Evolutionary conservation across 306 rosid species (phyloP), one percentile per base, ranked within the genome.

Genomic region (Gleditsia sinensis): DNA sequence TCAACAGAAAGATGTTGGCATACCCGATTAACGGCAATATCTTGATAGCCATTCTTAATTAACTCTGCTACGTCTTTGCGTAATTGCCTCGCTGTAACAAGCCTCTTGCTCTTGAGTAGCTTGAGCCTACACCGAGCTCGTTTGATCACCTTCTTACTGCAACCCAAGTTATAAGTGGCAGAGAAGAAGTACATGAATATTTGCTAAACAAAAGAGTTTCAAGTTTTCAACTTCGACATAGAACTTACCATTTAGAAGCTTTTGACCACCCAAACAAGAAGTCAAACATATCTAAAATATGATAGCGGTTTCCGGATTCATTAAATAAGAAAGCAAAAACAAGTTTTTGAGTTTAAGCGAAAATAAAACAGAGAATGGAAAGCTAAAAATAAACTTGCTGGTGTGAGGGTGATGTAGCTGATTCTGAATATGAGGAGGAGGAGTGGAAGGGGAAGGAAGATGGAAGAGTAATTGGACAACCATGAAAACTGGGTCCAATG

Each of bases 221-320:
- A 65, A 67, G 12, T 9, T 46, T 25, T 20, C 1, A 59, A 40
- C 3, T 45, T 14, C n/a, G 4, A 54, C 2, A 56, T 11, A 17
- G 12, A 10, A 28, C 9, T 72, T 88, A 94, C 98, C 98, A 94
- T 82, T 85, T 91, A 0, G 96, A 89, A 78, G 96, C 98, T 61
- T 89, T 91, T 69, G 91, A 67, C 97, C 98, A 94, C 9, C 96
- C 97, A 56, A 91, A 89, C 28, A 91, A 72, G 78, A 82, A 25
- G 71, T 65, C 91, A 77, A 94, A 91, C 98, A 91, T 93, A 65
- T 79, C 82, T 76, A 65, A 2, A 75, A 48, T 23, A 30, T 9
- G 36, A 46, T 17, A 46, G 28, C 9, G 64, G 60, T 5, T 58
- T 49, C 56, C 46, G 82, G 33, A 34, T 55, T 64, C 68, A 78